These are phyloP conservation scores for Trametes gibbosa DNA, from an alignment of 768 basidiomycete genomes.

Conservation along the genomic window DNA sequence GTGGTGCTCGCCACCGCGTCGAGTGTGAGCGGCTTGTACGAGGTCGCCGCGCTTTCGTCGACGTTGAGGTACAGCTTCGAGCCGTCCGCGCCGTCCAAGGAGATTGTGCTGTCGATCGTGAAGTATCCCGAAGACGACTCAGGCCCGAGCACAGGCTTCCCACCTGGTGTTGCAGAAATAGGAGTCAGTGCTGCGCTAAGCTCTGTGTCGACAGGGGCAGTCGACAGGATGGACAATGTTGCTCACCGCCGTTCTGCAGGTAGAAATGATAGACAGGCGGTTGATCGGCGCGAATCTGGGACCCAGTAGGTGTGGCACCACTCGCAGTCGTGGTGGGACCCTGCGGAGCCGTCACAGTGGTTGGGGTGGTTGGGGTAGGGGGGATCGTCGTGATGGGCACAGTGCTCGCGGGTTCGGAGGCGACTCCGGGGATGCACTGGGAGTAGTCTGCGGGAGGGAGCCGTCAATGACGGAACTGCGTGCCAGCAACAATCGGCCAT, in stretches of 20 bases:
- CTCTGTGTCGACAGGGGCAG: not conserved
- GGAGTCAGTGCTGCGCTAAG: not conserved
- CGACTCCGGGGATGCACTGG: slow-evolving; percentile 46
- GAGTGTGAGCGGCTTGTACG: slow-evolving; percentile 49
- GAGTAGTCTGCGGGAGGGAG: slow-evolving; percentile 42
- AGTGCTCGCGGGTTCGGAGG: slow-evolving; percentile 12
- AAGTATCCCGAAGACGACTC: slow-evolving; percentile 50
- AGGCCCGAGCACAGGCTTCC: slow-evolving; percentile 49
- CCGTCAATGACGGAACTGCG: slow-evolving; percentile 8
- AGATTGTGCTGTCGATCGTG: slow-evolving; percentile 46
- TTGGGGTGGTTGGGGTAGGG: slow-evolving; percentile 24
- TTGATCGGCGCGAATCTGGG: slow-evolving; percentile 52
- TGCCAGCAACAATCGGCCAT: slow-evolving; percentile 4
- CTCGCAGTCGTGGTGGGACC: slow-evolving; percentile 26
- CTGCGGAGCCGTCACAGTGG: slow-evolving; percentile 36
- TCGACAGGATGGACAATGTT: not conserved
- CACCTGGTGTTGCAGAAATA: slow-evolving; percentile 32
- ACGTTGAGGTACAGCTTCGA: slow-evolving; percentile 49
- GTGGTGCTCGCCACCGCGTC: slow-evolving; percentile 46
- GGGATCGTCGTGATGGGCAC: slow-evolving; percentile 25
- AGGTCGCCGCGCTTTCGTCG: slow-evolving; percentile 39
- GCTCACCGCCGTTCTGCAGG: slow-evolving; percentile 46
- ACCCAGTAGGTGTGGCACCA: slow-evolving; percentile 32
- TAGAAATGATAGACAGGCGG: slow-evolving; percentile 58
- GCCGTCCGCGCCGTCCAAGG: slow-evolving; percentile 41